phyloP scores from a whole-genome alignment of 179 eudicot genomes.

The Gypsophila paniculata region DNA sequence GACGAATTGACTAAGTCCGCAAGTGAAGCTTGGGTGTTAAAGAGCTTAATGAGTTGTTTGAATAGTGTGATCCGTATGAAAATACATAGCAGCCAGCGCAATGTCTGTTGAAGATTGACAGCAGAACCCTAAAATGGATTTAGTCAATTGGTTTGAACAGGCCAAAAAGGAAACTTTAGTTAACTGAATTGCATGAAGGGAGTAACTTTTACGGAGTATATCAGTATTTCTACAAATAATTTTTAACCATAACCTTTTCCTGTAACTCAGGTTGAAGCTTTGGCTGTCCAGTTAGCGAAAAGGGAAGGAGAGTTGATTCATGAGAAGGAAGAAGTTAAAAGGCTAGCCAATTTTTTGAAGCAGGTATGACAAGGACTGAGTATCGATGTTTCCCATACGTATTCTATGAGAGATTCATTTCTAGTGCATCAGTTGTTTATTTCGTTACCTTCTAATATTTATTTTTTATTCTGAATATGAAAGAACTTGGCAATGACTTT shows the following conservation, averaged over 20 bases:
- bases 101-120: not conserved
- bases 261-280: slow-evolving; percentile 75
- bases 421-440: not conserved
- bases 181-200: too few species aligned
- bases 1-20: not conserved
- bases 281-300: slow-evolving; percentile 85
- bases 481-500: not conserved
- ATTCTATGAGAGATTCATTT: not conserved
- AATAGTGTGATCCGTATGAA: not conserved
- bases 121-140: not conserved
- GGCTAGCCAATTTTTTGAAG: slow-evolving; percentile 80
- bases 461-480: not conserved
- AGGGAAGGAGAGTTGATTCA: slow-evolving; percentile 93
- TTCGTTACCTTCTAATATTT: not conserved
- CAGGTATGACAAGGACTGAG: slow-evolving; percentile 47
- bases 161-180: too few species aligned
- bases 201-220: too few species aligned
- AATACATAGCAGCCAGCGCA: not conserved
- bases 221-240: too few species aligned
- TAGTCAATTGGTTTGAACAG: too few species aligned
- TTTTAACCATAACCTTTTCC: slow-evolving; percentile 12
- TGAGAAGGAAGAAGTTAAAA: slow-evolving; percentile 92
- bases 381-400: not conserved
- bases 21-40: not conserved
- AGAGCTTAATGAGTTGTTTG: not conserved